Percentiles rank a stretch among this genome's conserved stretches.
phyloP scores from a whole-genome alignment of 768 basidiomycete species.

The Kwoniella heveanensis region DNA sequence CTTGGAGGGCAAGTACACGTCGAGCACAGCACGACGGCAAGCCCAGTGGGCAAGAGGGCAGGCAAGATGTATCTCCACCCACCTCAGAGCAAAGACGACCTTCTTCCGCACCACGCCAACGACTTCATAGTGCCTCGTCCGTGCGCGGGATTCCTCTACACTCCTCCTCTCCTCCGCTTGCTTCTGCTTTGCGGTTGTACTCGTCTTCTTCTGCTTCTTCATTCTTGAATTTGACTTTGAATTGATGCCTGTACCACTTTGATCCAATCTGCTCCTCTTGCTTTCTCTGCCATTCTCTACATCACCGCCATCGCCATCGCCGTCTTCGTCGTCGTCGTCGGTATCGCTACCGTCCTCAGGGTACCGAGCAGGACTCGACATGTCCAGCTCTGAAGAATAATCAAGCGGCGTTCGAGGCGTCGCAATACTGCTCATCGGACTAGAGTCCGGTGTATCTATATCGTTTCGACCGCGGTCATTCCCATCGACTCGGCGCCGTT shows the following conservation, averaged over 20 bases:
- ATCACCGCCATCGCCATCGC: conserved; percentile 4
- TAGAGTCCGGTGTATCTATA: conserved; percentile 30
- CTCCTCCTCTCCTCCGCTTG: conserved; percentile 13
- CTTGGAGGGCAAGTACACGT: too few relatives aligned
- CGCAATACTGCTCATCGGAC: conserved; percentile 11
- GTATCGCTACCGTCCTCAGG: neutral
- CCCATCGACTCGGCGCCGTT: neutral
- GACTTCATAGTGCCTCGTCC: conserved; percentile 51
- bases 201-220: conserved; percentile 13
- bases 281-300: neutral
- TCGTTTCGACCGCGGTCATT: neutral
- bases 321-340: conserved; percentile 14
- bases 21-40: neutral
- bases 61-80: too few relatives aligned
- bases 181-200: conserved; percentile 14
- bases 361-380: conserved; percentile 31
- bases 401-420: conserved; percentile 36
- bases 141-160: too few relatives aligned
- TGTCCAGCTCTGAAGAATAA: conserved; percentile 51
- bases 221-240: too few relatives aligned
- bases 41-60: too few relatives aligned
- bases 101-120: conserved; percentile 52
- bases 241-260: conserved; percentile 12
- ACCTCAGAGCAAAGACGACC: conserved; percentile 53
- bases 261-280: conserved; percentile 5